Percentiles rank a stretch among this genome's conserved stretches.
Conservation (phyloP, 345 rosid genomes). For the Gossypium anomalum region DNA sequence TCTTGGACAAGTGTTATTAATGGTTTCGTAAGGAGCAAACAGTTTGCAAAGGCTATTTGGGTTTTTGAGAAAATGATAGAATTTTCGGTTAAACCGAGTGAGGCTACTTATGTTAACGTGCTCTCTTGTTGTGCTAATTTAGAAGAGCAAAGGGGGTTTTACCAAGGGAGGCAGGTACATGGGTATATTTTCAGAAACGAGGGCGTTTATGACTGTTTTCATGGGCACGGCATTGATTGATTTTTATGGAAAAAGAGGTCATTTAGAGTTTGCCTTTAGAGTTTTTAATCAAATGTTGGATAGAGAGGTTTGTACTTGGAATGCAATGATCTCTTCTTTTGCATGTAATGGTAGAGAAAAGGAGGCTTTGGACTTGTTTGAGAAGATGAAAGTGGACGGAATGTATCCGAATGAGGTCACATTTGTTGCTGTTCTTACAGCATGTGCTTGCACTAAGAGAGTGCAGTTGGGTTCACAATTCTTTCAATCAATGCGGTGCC, state of each 20-base stretch:
- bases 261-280: constrained; percentile 27
- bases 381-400: constrained; percentile 38
- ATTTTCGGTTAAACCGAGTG: constrained; percentile 43
- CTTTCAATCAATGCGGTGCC: constrained; percentile 35
- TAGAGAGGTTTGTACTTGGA: constrained; percentile 55
- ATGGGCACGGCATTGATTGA: constrained; percentile 58
- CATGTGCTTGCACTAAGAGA: constrained; percentile 56
- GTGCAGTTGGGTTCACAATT: constrained; percentile 44
- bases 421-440: constrained; percentile 53
- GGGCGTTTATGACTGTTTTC: constrained; percentile 27
- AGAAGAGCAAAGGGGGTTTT: constrained; percentile 36
- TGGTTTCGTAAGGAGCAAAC: constrained; percentile 47
- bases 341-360: constrained; percentile 48
- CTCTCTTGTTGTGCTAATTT: constrained; percentile 60
- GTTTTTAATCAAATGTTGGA: constrained; percentile 33
- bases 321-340: constrained; percentile 59
- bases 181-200: constrained; percentile 42
- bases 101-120: constrained; percentile 58
- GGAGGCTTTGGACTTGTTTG: constrained; percentile 52
- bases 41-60: constrained; percentile 37
- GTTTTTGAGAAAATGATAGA: constrained; percentile 45
- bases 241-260: constrained; percentile 62
- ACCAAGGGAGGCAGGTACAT: constrained; percentile 60
- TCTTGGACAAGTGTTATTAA: constrained; percentile 71
- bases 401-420: constrained; percentile 53